Evolutionary conservation across 73 alveolate species (phyloP).

Genomic region (Strombidium stylifer): DNA sequence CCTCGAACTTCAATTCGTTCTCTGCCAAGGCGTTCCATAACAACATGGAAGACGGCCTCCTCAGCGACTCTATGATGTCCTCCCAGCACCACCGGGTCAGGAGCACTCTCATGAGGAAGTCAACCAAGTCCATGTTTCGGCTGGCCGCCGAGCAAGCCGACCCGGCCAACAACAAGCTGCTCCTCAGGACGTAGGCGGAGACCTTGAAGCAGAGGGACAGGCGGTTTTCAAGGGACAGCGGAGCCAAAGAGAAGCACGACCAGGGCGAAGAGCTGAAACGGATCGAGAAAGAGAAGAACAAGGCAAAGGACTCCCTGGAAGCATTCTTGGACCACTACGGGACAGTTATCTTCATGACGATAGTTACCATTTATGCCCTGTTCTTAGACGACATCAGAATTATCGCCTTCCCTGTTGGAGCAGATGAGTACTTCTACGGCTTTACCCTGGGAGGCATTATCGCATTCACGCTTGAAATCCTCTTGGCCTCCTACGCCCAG

Average conservation of each 20-base stretch:
- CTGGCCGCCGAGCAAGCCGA: no score
- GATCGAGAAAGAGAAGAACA: neutral
- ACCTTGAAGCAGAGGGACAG: no score
- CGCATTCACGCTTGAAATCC: conserved; percentile 63
- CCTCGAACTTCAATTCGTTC: no score
- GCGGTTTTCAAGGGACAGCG: neutral
- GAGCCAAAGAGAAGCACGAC: neutral
- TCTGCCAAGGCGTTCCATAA: no score
- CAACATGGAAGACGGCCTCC: no score
- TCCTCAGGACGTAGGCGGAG: no score
- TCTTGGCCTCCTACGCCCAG: conserved; percentile 48
- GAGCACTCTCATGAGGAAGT: no score
- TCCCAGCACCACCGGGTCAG: no score
- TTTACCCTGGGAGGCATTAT: no score
- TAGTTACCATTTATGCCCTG: neutral
- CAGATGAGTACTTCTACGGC: neutral
- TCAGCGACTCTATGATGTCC: no score
- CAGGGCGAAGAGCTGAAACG: neutral
- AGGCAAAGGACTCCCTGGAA: neutral
- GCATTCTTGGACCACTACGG: neutral
- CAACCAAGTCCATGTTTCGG: no score
- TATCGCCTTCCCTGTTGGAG: neutral
- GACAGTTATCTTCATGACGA: neutral
- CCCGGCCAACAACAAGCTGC: no score
- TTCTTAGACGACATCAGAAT: neutral